Conservation (phyloP, 169 alveolate genomes). For the Cryptosporidium parvum region DNA sequence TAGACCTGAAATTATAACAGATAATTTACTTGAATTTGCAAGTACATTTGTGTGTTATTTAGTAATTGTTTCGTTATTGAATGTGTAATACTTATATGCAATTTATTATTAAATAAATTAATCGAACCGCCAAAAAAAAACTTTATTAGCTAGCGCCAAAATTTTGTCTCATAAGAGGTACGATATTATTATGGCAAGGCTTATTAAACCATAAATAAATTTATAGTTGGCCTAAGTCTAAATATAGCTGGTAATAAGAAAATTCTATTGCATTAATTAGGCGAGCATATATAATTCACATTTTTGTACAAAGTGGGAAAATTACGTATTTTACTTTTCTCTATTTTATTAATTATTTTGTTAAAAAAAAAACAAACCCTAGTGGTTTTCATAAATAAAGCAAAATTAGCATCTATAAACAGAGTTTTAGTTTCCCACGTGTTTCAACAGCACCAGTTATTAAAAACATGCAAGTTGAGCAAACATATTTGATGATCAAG, state of each 20-base stretch:
- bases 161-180: slow-evolving; percentile 8
- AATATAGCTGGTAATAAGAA: background rate
- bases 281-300: background rate
- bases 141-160: background rate
- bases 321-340: background rate
- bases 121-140: background rate
- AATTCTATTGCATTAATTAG: background rate
- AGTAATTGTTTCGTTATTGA: background rate
- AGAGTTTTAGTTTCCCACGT: slow-evolving; percentile 75
- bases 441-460: slow-evolving; percentile 21
- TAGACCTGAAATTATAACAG: background rate
- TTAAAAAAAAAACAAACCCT: slow-evolving; percentile 4
- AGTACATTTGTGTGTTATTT: background rate
- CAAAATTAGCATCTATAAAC: slow-evolving; percentile 71
- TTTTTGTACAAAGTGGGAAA: slow-evolving; percentile 4
- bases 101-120: no score
- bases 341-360: background rate
- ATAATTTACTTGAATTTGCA: no score
- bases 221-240: background rate
- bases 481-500: slow-evolving; percentile 97
- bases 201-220: no score
- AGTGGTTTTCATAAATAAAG: slow-evolving; percentile 38
- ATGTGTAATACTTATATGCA: no score
- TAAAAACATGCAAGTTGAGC: slow-evolving; percentile 80
- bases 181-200: background rate